Base-by-base conservation (phyloP, 2,329 filamentous ascomycete genomes). In the Aspergillus tamarii region DNA sequence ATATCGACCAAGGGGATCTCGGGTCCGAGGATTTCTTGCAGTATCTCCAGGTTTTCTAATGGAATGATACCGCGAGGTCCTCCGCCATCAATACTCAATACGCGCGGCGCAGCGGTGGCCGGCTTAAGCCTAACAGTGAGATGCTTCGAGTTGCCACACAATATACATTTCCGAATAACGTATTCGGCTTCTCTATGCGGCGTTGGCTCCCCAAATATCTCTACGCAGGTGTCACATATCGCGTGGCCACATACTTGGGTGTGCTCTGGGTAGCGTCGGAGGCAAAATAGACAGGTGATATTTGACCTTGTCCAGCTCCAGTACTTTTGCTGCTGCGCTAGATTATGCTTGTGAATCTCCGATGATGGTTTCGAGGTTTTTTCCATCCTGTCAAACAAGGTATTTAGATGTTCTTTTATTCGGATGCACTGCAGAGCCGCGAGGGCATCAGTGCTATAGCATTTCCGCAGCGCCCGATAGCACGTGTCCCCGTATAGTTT, bases 11-110 rank as follows among this genome's bases (percentile, higher is more conserved):
- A 19, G 4, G 46, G 39, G 32, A 64, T 30, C 12, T 59, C 54
- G 21, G 45, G 32, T 32, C 62, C 48, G 9, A 64, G 30, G 16
- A 56, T n/a, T n/a, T 61, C 54, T 54, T 64, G 59, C n/a, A 64
- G 48, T 21, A 66, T 62, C 46, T 66, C 64, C 16, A 66, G 52
- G 45, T 66, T 53, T 54, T 57, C 34, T 23, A 61, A 52, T 50
- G 46, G 57, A 55, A 66, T 60, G 32, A 75, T 67, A 21, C 66
- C 71, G 23, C 66, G 65, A 8, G 64, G 70, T 16, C 72, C 67
- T 48, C 76, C 77, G n/a, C 76, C 75, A 68, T 81, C 74, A 62
- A 81, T 70, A 59, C 72, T 74, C 8, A 81, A 62, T 23, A 80
- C 62, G 30, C 74, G 62, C 23, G 75, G 63, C 14, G 75, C 72